Conservation (phyloP, 768 basidiomycete genomes). For the Rhizopogon vesiculosus region DNA sequence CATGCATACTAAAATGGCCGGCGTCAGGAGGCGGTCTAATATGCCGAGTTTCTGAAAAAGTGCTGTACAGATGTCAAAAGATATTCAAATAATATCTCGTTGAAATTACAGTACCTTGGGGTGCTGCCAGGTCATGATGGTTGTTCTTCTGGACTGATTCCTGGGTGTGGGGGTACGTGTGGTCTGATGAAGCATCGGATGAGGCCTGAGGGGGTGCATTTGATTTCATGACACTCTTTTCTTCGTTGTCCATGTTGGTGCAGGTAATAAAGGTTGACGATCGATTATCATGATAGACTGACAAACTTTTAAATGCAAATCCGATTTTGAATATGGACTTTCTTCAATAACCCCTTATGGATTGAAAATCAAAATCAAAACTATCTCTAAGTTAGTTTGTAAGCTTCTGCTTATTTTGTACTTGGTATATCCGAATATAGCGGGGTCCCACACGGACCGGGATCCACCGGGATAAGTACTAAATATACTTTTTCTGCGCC, state of each 20-base stretch:
- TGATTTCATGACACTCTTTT: not conserved
- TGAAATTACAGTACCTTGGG: not conserved
- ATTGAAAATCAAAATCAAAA: not conserved
- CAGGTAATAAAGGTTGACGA: not conserved
- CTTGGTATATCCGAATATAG: no score
- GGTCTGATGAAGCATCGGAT: not conserved
- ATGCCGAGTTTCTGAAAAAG: conserved; percentile 40
- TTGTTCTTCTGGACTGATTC: not conserved
- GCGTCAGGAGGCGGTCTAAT: conserved; percentile 58
- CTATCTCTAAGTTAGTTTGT: no score
- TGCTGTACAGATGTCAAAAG: conserved; percentile 14
- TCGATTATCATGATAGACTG: no score
- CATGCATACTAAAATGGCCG: conserved; percentile 68
- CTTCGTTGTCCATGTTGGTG: not conserved
- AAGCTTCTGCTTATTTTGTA: no score
- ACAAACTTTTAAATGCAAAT: no score
- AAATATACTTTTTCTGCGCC: no score
- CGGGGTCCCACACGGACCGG: no score
- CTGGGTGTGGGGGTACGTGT: not conserved
- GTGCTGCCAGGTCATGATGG: not conserved
- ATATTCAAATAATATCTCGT: not conserved
- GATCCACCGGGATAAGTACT: no score
- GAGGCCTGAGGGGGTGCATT: no score
- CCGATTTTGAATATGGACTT: not conserved
- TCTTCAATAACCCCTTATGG: no score